These are phyloP conservation scores for Phaeosphaeriaceae sp. DNA, from an alignment of 2,329 filamentous ascomycete genomes.

Conservation along the genomic window DNA sequence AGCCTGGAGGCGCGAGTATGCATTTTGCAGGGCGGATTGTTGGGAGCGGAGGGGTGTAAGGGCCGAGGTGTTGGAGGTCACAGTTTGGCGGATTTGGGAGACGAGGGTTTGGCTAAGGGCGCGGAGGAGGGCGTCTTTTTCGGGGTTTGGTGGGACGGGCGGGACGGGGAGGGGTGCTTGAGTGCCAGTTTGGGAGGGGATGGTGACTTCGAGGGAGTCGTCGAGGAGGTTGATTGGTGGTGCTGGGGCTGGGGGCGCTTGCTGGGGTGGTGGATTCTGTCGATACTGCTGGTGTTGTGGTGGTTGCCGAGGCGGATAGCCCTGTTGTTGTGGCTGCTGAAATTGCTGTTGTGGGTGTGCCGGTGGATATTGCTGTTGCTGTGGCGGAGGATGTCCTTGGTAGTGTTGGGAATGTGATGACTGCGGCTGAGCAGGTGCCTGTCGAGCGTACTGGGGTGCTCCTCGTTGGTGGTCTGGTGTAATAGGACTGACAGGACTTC, in stretches of 20 bases:
- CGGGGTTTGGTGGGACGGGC: constrained; percentile 91
- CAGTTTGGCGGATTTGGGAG: constrained; percentile 71
- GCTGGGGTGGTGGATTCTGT: constrained; percentile 44
- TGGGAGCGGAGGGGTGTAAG: constrained; percentile 80
- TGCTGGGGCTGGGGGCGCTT: constrained; percentile 21
- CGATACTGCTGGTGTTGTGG: constrained; percentile 25
- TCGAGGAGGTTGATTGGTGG: constrained; percentile 63
- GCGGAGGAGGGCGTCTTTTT: constrained; percentile 85
- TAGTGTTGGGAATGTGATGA: constrained; percentile 11
- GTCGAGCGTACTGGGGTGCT: constrained; percentile 28
- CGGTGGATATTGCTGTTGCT: constrained; percentile 11
- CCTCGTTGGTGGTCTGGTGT: constrained; percentile 35
- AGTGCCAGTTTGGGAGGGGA: constrained; percentile 58
- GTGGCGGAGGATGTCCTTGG: constrained; percentile 4
- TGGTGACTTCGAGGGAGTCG: constrained; percentile 66
- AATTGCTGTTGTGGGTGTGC: constrained; percentile 10
- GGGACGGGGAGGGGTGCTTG: constrained; percentile 68
- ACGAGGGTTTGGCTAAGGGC: constrained; percentile 76
- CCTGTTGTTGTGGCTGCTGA: constrained; percentile 15
- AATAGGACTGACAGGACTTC: constrained; percentile 48
- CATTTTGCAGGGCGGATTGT: constrained; percentile 74
- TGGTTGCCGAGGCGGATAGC: constrained; percentile 14
- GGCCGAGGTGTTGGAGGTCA: constrained; percentile 75
- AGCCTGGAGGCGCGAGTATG: constrained; percentile 72
- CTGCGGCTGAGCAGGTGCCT: constrained; percentile 6